These are phyloP conservation scores for Candida corydali DNA, from an alignment of 805 yeast species.

Conservation along the genomic window DNA sequence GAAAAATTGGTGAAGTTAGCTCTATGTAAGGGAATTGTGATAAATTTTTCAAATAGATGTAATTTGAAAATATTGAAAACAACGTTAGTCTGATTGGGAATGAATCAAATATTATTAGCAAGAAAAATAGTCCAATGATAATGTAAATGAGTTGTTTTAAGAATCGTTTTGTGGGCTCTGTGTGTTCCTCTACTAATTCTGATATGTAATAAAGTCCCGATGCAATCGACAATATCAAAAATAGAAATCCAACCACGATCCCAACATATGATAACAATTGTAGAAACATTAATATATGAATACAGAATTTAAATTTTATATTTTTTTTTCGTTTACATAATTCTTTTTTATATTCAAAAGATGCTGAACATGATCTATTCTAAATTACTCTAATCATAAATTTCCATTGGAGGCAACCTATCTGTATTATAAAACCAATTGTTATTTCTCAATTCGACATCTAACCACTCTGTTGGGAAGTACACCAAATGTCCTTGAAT, in stretches of 20 bases:
- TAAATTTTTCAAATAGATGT: constrained; percentile 73
- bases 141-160: constrained; percentile 59
- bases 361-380: too few species aligned
- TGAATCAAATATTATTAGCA: constrained; percentile 68
- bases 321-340: too few species aligned
- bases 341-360: too few species aligned
- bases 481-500: constrained; percentile 83
- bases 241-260: constrained; percentile 34
- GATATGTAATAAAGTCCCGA: constrained; percentile 89
- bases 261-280: constrained; percentile 38
- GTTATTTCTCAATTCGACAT: constrained; percentile 79
- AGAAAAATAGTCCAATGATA: constrained; percentile 50
- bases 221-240: constrained; percentile 56
- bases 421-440: constrained; percentile 96
- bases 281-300: constrained; percentile 27
- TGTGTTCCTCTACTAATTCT: constrained; percentile 90
- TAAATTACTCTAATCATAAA: constrained; percentile 74
- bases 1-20: constrained; percentile 65
- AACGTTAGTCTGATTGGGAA: constrained; percentile 67
- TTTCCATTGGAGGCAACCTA: constrained; percentile 91
- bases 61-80: constrained; percentile 69
- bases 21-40: constrained; percentile 80
- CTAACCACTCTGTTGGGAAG: constrained; percentile 92
- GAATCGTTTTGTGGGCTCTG: constrained; percentile 75
- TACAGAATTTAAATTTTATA: background rate